Evolutionary conservation across 2,329 filamentous ascomycete species (phyloP).

Genomic region (Ascochyta rabiei): DNA sequence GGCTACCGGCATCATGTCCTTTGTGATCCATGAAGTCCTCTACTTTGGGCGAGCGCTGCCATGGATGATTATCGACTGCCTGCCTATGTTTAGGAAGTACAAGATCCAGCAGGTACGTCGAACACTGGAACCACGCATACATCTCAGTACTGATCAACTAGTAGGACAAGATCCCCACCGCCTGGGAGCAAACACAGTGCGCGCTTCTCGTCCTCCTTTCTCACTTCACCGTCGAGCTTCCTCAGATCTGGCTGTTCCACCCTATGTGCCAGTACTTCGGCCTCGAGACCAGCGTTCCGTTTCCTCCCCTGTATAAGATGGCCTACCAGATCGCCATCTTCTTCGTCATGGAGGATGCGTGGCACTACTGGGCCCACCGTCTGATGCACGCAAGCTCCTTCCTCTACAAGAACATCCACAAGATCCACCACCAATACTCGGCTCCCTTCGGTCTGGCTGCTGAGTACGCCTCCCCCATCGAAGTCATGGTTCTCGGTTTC

Average conservation of each 20-base stretch:
- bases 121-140: background rate
- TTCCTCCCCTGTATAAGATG: slow-evolving; percentile 85
- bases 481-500: slow-evolving; percentile 91
- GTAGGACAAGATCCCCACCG: slow-evolving; percentile 84
- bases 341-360: slow-evolving; percentile 94
- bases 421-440: slow-evolving; percentile 98
- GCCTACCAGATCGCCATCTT: slow-evolving; percentile 89
- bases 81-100: slow-evolving; percentile 88
- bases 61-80: slow-evolving; percentile 89
- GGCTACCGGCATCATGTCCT: slow-evolving; percentile 97
- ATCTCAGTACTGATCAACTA: background rate
- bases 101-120: slow-evolving; percentile 86
- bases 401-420: slow-evolving; percentile 96
- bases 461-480: slow-evolving; percentile 96
- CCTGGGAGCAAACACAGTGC: slow-evolving; percentile 92
- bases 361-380: slow-evolving; percentile 98
- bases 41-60: slow-evolving; percentile 93
- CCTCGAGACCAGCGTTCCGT: slow-evolving; percentile 85
- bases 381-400: slow-evolving; percentile 85
- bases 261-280: slow-evolving; percentile 93
- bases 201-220: slow-evolving; percentile 89
- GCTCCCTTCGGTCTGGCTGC: slow-evolving; percentile 95
- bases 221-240: slow-evolving; percentile 97
- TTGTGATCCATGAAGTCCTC: slow-evolving; percentile 89
- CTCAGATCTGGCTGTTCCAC: slow-evolving; percentile 99